These are phyloP conservation scores for Rubia yunnanensis DNA, from an alignment of 257 asterid species.

Conservation along the genomic window DNA sequence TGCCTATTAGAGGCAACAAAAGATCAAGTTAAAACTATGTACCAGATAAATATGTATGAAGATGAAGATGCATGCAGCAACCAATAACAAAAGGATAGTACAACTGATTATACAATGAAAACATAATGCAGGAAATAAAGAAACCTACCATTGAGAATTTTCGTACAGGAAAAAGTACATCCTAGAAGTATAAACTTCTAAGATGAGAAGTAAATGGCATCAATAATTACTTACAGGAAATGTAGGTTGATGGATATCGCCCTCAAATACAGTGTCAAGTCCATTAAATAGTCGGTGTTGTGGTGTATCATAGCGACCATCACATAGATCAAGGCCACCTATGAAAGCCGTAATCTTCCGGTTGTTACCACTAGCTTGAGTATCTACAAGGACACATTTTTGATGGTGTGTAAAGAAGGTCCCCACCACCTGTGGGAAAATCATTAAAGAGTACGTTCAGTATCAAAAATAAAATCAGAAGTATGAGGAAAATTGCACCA, in stretches of 20 bases:
- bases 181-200: not conserved
- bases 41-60: constrained; percentile 2
- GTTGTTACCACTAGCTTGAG: constrained; percentile 74
- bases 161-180: not conserved
- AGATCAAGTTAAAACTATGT: constrained; percentile 6
- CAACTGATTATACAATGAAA: not conserved
- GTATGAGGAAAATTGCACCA: not conserved
- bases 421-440: constrained; percentile 66
- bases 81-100: not conserved
- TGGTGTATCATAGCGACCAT: constrained; percentile 96
- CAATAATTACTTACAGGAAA: constrained; percentile 48
- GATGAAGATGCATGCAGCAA: constrained; percentile 7
- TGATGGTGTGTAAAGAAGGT: constrained; percentile 83
- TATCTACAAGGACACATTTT: constrained; percentile 86
- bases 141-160: not conserved
- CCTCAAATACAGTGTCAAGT: constrained; percentile 59
- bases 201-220: not conserved
- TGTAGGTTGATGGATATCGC: constrained; percentile 85
- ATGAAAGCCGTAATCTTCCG: constrained; percentile 78
- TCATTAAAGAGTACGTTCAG: constrained; percentile 19
- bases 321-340: constrained; percentile 94
- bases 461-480: not conserved
- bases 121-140: not conserved
- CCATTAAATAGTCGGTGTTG: constrained; percentile 64
- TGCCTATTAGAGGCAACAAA: constrained; percentile 24